Evolutionary conservation across 331 rosid genomes (phyloP).

Genomic region (Phaseolus coccineus): DNA sequence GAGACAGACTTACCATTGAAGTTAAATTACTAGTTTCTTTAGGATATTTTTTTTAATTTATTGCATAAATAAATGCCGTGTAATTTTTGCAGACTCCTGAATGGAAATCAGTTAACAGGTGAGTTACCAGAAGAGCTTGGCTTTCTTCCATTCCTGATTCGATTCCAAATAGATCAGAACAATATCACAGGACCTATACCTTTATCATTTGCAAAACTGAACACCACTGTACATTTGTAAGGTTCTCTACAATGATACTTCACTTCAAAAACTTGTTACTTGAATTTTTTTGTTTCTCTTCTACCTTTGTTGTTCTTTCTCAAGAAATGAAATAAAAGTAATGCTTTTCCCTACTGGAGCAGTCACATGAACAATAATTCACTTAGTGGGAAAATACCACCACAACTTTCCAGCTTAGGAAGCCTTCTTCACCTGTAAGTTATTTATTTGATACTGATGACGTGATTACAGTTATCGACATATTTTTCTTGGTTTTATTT

Average conservation of each 20-base stretch:
- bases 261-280: background rate
- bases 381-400: background rate
- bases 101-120: background rate
- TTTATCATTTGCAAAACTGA: background rate
- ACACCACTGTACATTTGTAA: background rate
- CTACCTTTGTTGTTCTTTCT: background rate
- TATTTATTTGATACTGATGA: background rate
- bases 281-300: background rate
- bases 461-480: background rate
- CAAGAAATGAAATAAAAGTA: slow-evolving; percentile 9
- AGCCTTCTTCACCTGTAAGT: background rate
- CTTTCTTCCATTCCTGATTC: background rate
- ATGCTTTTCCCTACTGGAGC: slow-evolving; percentile 1
- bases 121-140: slow-evolving; percentile 6
- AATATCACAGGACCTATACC: background rate
- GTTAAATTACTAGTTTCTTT: background rate
- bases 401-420: background rate
- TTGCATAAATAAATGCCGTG: background rate
- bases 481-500: background rate
- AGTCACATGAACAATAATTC: slow-evolving; percentile 16
- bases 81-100: background rate
- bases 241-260: background rate
- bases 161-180: slow-evolving; percentile 5
- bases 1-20: background rate
- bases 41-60: background rate